Evolutionary conservation across 106 monocot genomes (phyloP), one percentile per base, ranked within the genome.

Genomic region (Acorus calamus): DNA sequence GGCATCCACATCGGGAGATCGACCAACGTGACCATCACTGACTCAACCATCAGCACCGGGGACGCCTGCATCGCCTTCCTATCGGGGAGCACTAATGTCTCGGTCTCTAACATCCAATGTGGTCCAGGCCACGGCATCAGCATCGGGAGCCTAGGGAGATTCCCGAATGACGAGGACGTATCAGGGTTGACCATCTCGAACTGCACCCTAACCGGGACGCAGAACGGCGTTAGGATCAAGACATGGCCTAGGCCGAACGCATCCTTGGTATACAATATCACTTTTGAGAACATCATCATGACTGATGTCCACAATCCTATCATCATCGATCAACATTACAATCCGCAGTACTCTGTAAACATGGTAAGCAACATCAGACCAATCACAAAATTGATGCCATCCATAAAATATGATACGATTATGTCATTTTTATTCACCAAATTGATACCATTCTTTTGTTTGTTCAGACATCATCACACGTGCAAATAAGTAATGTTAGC

Each of bases 271-370:
- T 42, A 54, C 28, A 60, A 79, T 67, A 44, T 86, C 46, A 65
- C 63, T 0, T 86, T 86, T 45, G 63, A 82, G 59, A 66, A 79
- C 48, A 70, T 86, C 42, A 14, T 56, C 43, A 52, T 82, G 73
- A 42, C 69, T 5, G 63, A 79, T 51, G 86, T 86, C 65, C 46
- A 66, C 53, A 76, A 73, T 43, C 86, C 86, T 4, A 86, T 86
- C 66, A 68, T 86, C 79, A 86, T 86, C 0, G 82, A 86, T 53
- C 86, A 86, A 13, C 44, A 56, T 2, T 86, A 86, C 51, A 79
- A 82, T 56, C 86, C 81, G 7, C 12, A 44, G 8, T 2, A 60
- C 6, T n/a, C 2, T 47, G 28, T 28, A 28, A 28, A 28, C 28
- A 28, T 28, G 28, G 28, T 28, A 28, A 28, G 28, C 28, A 28